phyloP scores from a whole-genome alignment of 1,284 basidiomycete genomes.

The Tilletiaria anomala region DNA sequence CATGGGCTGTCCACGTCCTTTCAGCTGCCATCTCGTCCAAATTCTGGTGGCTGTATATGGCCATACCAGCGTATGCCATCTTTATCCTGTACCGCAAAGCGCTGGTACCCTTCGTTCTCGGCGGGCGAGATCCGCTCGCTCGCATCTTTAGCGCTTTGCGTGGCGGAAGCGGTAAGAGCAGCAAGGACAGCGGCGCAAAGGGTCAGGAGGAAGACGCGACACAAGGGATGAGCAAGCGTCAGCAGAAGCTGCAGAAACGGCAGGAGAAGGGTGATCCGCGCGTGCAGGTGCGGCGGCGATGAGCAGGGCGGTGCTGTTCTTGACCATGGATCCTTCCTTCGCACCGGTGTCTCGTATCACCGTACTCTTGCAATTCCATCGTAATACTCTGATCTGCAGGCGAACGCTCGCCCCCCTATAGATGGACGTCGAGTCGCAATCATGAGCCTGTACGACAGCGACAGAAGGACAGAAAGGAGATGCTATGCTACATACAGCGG shows the following conservation, averaged over 20 bases:
- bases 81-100: constrained; percentile 32
- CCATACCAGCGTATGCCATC: constrained; percentile 37
- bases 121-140: constrained; percentile 16
- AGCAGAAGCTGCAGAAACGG: constrained; percentile 34
- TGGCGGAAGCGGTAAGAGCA: constrained; percentile 2
- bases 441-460: too few relatives aligned
- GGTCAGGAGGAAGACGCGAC: constrained; percentile 7
- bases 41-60: constrained; percentile 35
- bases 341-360: too few relatives aligned
- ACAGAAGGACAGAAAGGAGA: too few relatives aligned
- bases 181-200: constrained; percentile 7
- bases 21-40: constrained; percentile 29
- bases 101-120: constrained; percentile 27
- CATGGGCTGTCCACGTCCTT: constrained; percentile 38
- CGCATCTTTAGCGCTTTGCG: constrained; percentile 6
- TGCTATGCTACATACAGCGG: too few relatives aligned
- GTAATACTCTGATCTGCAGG: too few relatives aligned
- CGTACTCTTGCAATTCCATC: too few relatives aligned
- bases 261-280: constrained; percentile 24
- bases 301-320: too few relatives aligned
- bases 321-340: too few relatives aligned
- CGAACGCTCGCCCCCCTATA: too few relatives aligned
- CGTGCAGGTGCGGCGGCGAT: constrained; percentile 4
- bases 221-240: constrained; percentile 22
- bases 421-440: too few relatives aligned